phyloP scores from a whole-genome alignment of 192 early-diverging fungal species.

The Dissophora ornata region DNA sequence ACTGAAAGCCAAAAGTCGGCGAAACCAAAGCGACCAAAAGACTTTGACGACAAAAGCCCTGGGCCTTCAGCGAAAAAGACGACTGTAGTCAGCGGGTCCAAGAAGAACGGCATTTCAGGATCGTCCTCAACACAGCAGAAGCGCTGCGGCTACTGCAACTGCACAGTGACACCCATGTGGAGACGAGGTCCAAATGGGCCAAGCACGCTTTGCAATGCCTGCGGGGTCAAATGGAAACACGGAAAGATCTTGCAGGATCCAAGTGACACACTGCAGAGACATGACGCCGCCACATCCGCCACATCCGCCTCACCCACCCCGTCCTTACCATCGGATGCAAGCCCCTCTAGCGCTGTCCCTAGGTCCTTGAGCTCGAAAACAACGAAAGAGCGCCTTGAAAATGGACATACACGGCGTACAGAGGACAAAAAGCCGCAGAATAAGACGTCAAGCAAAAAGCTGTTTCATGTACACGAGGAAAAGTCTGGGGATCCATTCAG shows the following conservation, averaged over 20 bases:
- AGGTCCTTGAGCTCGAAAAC: constrained; percentile 3
- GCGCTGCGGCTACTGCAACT: constrained; percentile 72
- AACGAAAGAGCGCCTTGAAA: constrained; percentile 5
- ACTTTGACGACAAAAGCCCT: constrained; percentile 8
- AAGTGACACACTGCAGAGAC: background rate
- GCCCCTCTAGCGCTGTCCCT: constrained; percentile 9
- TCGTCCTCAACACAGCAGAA: constrained; percentile 36
- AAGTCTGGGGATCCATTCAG: background rate
- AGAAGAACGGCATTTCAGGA: constrained; percentile 10
- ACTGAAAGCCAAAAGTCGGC: background rate
- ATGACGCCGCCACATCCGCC: background rate
- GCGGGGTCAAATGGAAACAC: constrained; percentile 81
- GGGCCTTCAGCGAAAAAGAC: constrained; percentile 5
- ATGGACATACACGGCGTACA: background rate
- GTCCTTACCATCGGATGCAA: no score
- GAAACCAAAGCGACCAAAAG: constrained; percentile 21
- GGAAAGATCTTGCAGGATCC: constrained; percentile 67
- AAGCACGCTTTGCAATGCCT: constrained; percentile 80
- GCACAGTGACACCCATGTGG: constrained; percentile 79
- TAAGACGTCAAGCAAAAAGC: constrained; percentile 1
- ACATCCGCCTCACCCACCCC: background rate
- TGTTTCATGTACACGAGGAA: background rate
- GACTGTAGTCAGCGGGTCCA: background rate
- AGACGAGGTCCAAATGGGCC: constrained; percentile 77
- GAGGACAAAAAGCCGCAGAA: background rate